A percentile compares a stretch with the other conserved stretches of the same genome.
phyloP scores from a whole-genome alignment of 2,329 filamentous ascomycete species.

The Botrytis pseudocinerea region DNA sequence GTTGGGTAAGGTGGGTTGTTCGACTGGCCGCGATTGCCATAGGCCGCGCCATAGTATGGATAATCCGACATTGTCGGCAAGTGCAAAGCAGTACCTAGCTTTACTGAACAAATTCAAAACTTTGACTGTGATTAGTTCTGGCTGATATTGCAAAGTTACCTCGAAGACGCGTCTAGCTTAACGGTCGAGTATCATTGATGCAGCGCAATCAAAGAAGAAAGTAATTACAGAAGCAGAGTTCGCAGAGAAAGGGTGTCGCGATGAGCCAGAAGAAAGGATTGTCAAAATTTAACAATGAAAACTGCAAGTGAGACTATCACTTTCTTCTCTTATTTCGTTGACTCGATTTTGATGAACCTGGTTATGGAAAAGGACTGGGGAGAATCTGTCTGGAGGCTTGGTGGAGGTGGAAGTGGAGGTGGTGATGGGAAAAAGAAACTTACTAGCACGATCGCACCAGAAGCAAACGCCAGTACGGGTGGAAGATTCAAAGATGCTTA shows the following conservation, averaged over 20 bases:
- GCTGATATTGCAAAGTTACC: constrained; percentile 19
- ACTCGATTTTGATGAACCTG: background rate
- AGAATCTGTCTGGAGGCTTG: background rate
- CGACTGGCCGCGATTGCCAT: constrained; percentile 33
- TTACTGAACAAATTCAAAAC: background rate
- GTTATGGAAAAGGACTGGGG: background rate
- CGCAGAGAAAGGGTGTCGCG: background rate
- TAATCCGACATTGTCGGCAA: constrained; percentile 49
- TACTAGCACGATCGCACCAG: background rate
- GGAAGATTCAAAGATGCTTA: constrained; percentile 8
- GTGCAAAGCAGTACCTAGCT: constrained; percentile 7
- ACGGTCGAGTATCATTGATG: constrained; percentile 31
- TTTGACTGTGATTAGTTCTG: constrained; percentile 16
- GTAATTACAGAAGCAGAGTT: constrained; percentile 13
- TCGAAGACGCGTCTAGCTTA: constrained; percentile 30
- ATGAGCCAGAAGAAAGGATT: constrained; percentile 9
- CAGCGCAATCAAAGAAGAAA: constrained; percentile 30
- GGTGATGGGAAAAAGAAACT: background rate
- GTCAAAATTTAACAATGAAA: constrained; percentile 6
- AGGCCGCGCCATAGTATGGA: constrained; percentile 46
- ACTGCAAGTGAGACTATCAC: constrained; percentile 21
- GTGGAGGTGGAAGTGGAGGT: background rate
- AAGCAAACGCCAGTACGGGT: background rate
- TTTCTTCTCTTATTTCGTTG: background rate
- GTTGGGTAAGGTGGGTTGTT: constrained; percentile 35